Conservation (phyloP, 768 basidiomycete genomes). For the Tremella yokohamensis region DNA sequence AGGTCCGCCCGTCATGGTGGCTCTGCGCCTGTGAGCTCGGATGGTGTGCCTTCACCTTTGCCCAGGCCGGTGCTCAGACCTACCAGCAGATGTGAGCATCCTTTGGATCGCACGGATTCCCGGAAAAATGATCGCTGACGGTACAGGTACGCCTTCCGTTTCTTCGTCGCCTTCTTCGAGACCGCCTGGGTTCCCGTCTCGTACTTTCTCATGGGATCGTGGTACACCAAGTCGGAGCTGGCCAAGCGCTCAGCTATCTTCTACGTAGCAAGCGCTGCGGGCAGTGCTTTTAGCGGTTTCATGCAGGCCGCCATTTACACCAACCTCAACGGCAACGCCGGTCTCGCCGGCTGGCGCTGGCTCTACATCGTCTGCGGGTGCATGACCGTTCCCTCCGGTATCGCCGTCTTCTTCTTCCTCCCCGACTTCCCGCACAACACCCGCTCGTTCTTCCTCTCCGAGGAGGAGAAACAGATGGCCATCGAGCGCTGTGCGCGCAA, state of each 20-base stretch:
- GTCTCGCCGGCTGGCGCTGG: constrained; percentile 32
- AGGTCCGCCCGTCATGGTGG: constrained; percentile 17
- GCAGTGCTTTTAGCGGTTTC: constrained; percentile 13
- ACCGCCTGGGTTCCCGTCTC: constrained; percentile 18
- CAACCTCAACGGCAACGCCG: constrained; percentile 16
- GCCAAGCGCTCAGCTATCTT: constrained; percentile 23
- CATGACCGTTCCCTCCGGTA: constrained; percentile 15
- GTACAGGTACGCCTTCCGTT: constrained; percentile 7
- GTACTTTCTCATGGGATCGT: constrained; percentile 23
- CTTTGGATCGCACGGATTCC: constrained; percentile 10
- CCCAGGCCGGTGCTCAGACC: constrained; percentile 26
- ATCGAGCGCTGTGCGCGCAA: constrained; percentile 14
- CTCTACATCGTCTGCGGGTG: constrained; percentile 23
- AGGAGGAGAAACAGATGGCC: constrained; percentile 23
- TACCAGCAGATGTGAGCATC: constrained; percentile 21
- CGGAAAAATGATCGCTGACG: too few species aligned
- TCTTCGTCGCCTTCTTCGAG: constrained; percentile 23
- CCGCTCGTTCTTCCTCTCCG: constrained; percentile 24
- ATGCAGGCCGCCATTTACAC: constrained; percentile 22
- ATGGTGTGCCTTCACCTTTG: constrained; percentile 24
- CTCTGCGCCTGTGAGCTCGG: constrained; percentile 16
- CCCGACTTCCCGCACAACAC: constrained; percentile 25
- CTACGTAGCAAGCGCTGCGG: constrained; percentile 14
- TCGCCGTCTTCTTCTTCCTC: constrained; percentile 24
- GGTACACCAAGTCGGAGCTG: constrained; percentile 25